These are phyloP conservation scores for Diaporthe batatas DNA, from an alignment of 2,329 filamentous ascomycete species.

Conservation along the genomic window DNA sequence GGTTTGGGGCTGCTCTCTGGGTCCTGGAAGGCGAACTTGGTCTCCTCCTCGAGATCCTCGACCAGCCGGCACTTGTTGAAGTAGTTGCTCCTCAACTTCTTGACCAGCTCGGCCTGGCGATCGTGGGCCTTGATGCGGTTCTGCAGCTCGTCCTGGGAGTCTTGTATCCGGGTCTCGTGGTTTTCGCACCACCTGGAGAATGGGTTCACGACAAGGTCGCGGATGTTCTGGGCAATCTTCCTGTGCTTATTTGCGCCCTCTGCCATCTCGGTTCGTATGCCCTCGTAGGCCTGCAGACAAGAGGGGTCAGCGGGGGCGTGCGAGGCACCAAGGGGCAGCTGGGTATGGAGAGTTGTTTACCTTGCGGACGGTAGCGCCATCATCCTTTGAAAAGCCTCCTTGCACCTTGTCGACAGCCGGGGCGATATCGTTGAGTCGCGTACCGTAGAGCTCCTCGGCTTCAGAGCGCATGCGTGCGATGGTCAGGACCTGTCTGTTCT, in stretches of 20 bases:
- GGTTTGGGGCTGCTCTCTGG: conserved; percentile 78
- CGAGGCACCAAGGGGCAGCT: background rate
- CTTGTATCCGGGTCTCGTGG: conserved; percentile 90
- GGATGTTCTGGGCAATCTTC: conserved; percentile 96
- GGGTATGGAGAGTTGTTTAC: conserved; percentile 60
- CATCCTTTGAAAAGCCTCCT: conserved; percentile 89
- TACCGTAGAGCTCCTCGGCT: conserved; percentile 90
- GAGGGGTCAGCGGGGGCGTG: background rate
- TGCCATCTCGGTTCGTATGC: conserved; percentile 91
- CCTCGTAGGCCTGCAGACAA: conserved; percentile 83
- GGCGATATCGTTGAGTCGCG: conserved; percentile 84
- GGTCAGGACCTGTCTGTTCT: conserved; percentile 94
- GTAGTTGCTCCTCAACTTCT: conserved; percentile 94
- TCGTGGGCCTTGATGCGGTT: conserved; percentile 91
- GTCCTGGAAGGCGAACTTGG: conserved; percentile 96
- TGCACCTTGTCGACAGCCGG: conserved; percentile 84
- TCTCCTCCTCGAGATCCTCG: conserved; percentile 97
- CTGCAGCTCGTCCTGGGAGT: conserved; percentile 95
- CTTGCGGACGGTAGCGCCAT: conserved; percentile 96
- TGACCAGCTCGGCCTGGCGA: conserved; percentile 88
- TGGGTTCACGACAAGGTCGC: conserved; percentile 93
- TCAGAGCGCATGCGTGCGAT: conserved; percentile 95
- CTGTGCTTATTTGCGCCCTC: conserved; percentile 90
- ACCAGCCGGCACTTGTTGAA: conserved; percentile 99
- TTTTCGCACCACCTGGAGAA: conserved; percentile 97